Evolutionary conservation across 306 rosid genomes (phyloP).

Genomic region (Clitoria ternatea): DNA sequence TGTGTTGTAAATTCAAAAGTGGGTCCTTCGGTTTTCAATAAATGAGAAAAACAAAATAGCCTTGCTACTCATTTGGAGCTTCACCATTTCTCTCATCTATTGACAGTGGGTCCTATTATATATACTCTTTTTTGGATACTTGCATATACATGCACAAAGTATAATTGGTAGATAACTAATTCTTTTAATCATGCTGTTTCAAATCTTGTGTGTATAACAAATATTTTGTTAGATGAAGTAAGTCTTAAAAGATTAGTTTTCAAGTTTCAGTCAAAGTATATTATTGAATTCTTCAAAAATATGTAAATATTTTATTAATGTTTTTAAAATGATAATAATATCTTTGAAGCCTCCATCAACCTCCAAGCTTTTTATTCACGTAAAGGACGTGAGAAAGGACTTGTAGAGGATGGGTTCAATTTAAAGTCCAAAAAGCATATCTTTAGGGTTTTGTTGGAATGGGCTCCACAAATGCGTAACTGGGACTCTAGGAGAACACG

Average conservation of each 20-base stretch:
- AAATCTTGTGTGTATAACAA: no score
- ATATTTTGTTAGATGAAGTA: no score
- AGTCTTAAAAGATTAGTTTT: no score
- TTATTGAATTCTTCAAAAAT: no score
- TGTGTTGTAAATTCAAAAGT: constrained; percentile 19
- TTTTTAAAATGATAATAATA: no score
- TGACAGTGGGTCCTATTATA: background rate
- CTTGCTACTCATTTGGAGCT: background rate
- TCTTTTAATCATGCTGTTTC: no score
- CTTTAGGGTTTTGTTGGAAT: constrained; percentile 19
- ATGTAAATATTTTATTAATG: no score
- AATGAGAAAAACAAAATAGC: background rate
- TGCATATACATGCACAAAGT: background rate
- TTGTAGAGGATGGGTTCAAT: background rate
- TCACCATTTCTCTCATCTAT: background rate
- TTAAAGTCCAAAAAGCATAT: constrained; percentile 26
- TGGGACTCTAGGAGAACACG: background rate
- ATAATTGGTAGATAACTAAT: no score
- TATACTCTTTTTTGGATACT: background rate
- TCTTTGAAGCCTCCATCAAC: no score
- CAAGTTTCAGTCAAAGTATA: no score
- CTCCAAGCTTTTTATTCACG: no score
- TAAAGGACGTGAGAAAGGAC: background rate
- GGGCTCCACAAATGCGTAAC: constrained; percentile 5
- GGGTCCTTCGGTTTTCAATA: constrained; percentile 19